These are phyloP conservation scores for Arthrobotrys sinensis DNA, from an alignment of 2,329 filamentous ascomycete species.

Conservation along the genomic window DNA sequence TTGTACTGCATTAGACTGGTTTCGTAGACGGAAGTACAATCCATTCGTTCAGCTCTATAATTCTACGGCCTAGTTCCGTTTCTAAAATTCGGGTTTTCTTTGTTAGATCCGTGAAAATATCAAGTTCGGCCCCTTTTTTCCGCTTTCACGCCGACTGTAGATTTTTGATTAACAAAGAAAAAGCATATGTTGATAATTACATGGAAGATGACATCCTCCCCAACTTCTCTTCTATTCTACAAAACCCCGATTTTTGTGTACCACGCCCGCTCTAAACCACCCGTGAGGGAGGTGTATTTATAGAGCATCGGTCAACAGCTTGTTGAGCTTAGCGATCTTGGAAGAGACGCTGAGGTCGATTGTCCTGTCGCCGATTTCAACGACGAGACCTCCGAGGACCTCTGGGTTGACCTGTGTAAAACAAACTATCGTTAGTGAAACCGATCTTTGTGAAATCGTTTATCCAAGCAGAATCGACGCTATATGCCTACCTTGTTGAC, in stretches of 20 bases:
- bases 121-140: slow-evolving; percentile 22
- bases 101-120: slow-evolving; percentile 3
- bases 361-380: slow-evolving; percentile 97
- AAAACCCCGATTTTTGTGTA: slow-evolving; percentile 25
- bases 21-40: slow-evolving; percentile 43
- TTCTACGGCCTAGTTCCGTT: background rate
- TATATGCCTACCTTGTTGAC: slow-evolving; percentile 80
- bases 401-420: slow-evolving; percentile 85
- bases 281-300: slow-evolving; percentile 72
- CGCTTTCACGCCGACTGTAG: background rate
- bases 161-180: slow-evolving; percentile 44
- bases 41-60: slow-evolving; percentile 37
- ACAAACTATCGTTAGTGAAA: slow-evolving; percentile 4
- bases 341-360: slow-evolving; percentile 96
- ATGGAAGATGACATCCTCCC: slow-evolving; percentile 43
- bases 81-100: background rate
- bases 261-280: slow-evolving; percentile 4
- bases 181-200: slow-evolving; percentile 59
- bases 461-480: slow-evolving; percentile 1
- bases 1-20: slow-evolving; percentile 37
- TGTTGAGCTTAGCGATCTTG: slow-evolving; percentile 99
- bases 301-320: slow-evolving; percentile 95
- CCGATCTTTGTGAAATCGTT: background rate
- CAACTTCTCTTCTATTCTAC: slow-evolving; percentile 56
- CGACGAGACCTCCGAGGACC: slow-evolving; percentile 91